These are phyloP conservation scores for Elongisporangium prolatum DNA, from an alignment of 352 stramenopile species.

Conservation along the genomic window DNA sequence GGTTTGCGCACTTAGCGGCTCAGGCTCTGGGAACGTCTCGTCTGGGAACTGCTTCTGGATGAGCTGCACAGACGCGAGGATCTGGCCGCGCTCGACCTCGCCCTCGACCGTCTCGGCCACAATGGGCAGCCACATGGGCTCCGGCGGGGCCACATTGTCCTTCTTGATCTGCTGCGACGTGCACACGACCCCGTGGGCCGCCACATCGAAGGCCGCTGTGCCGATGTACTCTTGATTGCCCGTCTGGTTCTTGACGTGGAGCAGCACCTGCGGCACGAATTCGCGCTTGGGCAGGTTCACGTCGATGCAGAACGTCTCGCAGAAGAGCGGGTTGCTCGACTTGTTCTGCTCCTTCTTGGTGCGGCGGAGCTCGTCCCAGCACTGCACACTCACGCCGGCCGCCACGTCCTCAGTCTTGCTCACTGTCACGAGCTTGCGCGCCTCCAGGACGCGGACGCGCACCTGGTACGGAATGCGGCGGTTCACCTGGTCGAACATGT, in stretches of 20 bases:
- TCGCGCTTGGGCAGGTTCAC: constrained; percentile 53
- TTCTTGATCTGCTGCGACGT: constrained; percentile 50
- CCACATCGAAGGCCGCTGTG: constrained; percentile 23
- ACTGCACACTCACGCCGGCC: constrained; percentile 56
- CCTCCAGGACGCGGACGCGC: constrained; percentile 61
- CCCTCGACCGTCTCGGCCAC: constrained; percentile 36
- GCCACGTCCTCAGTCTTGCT: constrained; percentile 37
- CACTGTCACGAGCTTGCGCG: constrained; percentile 22
- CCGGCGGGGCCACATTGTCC: constrained; percentile 31
- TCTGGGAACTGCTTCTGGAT: constrained; percentile 58
- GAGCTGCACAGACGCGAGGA: constrained; percentile 56
- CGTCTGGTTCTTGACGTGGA: constrained; percentile 54
- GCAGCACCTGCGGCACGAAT: constrained; percentile 52
- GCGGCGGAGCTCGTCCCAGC: constrained; percentile 39
- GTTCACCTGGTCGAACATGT: constrained; percentile 53
- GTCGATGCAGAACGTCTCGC: constrained; percentile 66
- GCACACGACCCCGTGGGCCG: constrained; percentile 27
- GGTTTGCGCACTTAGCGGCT: constrained; percentile 11
- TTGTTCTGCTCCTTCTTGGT: constrained; percentile 16
- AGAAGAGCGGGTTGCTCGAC: constrained; percentile 33
- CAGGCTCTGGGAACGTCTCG: constrained; percentile 39
- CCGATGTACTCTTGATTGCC: constrained; percentile 33
- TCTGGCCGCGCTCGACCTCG: constrained; percentile 36
- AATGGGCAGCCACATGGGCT: constrained; percentile 47
- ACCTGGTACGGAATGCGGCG: constrained; percentile 68